phyloP scores from a whole-genome alignment of 2,329 filamentous ascomycete species.

The Aspergillus felis region DNA sequence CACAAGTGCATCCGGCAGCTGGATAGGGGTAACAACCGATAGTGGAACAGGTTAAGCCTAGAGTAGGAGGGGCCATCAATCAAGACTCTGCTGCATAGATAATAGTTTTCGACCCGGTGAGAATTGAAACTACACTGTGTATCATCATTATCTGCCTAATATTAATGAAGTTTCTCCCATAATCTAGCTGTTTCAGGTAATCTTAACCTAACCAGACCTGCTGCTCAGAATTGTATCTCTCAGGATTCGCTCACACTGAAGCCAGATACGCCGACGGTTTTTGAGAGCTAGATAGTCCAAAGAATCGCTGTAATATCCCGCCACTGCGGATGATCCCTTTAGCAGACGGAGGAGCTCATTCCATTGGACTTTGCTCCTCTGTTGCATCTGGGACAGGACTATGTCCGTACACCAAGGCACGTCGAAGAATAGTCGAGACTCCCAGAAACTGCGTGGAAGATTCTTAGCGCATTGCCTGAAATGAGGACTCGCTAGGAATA shows the following conservation, averaged over 20 bases:
- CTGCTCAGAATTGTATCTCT: too few relatives aligned
- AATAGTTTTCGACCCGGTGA: too few relatives aligned
- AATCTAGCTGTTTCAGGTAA: too few relatives aligned
- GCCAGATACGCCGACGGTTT: slow-evolving; percentile 7
- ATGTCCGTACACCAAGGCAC: slow-evolving; percentile 10
- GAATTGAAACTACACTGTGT: too few relatives aligned
- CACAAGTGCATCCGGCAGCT: too few relatives aligned
- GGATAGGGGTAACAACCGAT: too few relatives aligned
- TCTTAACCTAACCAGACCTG: too few relatives aligned
- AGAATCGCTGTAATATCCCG: neutral
- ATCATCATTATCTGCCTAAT: too few relatives aligned
- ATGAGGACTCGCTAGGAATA: slow-evolving; percentile 7
- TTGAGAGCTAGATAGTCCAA: slow-evolving; percentile 3
- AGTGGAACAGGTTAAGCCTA: too few relatives aligned
- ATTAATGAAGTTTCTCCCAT: too few relatives aligned
- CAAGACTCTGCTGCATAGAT: too few relatives aligned
- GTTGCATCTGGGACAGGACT: slow-evolving; percentile 1
- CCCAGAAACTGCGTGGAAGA: slow-evolving; percentile 6
- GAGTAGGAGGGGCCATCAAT: too few relatives aligned
- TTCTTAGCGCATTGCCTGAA: slow-evolving; percentile 3
- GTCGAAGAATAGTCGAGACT: slow-evolving; percentile 7
- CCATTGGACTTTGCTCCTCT: slow-evolving; percentile 1
- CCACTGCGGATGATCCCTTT: neutral
- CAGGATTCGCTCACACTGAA: slow-evolving; percentile 5
- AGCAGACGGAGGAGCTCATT: slow-evolving; percentile 1